Evolutionary conservation across 257 asterid species (phyloP).

Genomic region (Fraxinus excelsior): DNA sequence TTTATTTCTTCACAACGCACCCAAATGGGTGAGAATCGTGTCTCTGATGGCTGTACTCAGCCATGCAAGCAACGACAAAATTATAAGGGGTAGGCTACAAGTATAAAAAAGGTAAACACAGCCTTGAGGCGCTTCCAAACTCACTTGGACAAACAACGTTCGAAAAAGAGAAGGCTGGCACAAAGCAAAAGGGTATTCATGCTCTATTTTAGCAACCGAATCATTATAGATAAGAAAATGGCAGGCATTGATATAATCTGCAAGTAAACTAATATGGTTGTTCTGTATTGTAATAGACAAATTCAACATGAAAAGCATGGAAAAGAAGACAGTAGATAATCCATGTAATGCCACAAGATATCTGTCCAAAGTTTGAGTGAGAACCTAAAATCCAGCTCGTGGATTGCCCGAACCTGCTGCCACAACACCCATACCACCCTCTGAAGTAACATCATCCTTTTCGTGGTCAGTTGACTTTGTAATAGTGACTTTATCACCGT

Average conservation of each 20-base stretch:
- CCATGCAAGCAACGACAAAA: not conserved
- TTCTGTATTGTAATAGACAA: not conserved
- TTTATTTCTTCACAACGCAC: too few species aligned
- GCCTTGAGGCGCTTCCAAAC: not conserved
- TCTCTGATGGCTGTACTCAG: too few species aligned
- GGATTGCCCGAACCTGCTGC: conserved; percentile 91
- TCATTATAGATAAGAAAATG: not conserved
- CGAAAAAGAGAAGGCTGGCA: not conserved
- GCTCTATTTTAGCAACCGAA: not conserved
- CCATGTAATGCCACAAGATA: not conserved
- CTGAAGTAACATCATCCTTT: conserved; percentile 27
- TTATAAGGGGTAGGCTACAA: too few species aligned
- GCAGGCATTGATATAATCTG: not conserved
- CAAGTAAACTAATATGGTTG: not conserved
- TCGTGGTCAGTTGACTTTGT: conserved; percentile 22
- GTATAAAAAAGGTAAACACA: too few species aligned
- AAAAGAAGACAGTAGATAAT: not conserved
- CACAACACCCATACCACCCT: conserved; percentile 79
- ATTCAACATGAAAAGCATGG: not conserved
- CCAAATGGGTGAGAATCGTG: not conserved
- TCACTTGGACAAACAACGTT: not conserved
- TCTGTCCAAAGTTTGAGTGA: not conserved
- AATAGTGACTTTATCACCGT: conserved; percentile 27
- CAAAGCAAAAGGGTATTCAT: not conserved
- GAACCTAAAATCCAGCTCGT: conserved; percentile 64